A percentile compares a stretch with the other conserved stretches of the same genome.
phyloP scores from a whole-genome alignment of 345 rosid genomes.

The Linum usitatissimum region DNA sequence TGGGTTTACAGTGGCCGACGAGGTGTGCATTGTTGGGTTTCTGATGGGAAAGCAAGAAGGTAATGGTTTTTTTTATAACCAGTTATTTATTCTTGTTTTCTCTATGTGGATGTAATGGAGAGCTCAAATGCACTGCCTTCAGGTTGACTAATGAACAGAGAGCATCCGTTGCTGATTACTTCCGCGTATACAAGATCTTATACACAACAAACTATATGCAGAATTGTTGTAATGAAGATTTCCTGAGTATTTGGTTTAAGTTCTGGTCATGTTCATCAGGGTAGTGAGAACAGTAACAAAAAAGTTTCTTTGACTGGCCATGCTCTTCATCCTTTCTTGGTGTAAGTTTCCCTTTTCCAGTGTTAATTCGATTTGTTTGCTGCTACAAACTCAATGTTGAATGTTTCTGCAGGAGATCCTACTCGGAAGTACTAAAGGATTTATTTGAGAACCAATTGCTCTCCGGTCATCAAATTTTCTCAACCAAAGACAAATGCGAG shows the following conservation, averaged over 20 bases:
- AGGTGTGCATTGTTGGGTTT: slow-evolving; percentile 98
- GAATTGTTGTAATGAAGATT: slow-evolving; percentile 2
- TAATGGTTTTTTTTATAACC: slow-evolving; percentile 17
- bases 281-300: slow-evolving; percentile 71
- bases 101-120: not conserved
- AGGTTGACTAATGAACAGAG: slow-evolving; percentile 30
- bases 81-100: not conserved
- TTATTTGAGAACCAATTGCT: slow-evolving; percentile 70
- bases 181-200: slow-evolving; percentile 67
- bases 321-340: slow-evolving; percentile 84
- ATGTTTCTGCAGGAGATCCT: slow-evolving; percentile 60
- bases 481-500: slow-evolving; percentile 70
- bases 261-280: slow-evolving; percentile 31
- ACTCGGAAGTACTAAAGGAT: slow-evolving; percentile 54
- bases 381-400: too few relatives aligned
- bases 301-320: slow-evolving; percentile 58
- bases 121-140: slow-evolving; percentile 17
- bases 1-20: slow-evolving; percentile 96
- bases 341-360: slow-evolving; percentile 29
- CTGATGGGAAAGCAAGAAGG: slow-evolving; percentile 93
- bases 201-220: slow-evolving; percentile 1
- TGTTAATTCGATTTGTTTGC: not conserved
- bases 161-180: slow-evolving; percentile 36
- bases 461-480: slow-evolving; percentile 45
- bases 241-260: slow-evolving; percentile 5